Evolutionary conservation across 2,329 filamentous ascomycete species (phyloP).

Genomic region (Claviceps spartinae): DNA sequence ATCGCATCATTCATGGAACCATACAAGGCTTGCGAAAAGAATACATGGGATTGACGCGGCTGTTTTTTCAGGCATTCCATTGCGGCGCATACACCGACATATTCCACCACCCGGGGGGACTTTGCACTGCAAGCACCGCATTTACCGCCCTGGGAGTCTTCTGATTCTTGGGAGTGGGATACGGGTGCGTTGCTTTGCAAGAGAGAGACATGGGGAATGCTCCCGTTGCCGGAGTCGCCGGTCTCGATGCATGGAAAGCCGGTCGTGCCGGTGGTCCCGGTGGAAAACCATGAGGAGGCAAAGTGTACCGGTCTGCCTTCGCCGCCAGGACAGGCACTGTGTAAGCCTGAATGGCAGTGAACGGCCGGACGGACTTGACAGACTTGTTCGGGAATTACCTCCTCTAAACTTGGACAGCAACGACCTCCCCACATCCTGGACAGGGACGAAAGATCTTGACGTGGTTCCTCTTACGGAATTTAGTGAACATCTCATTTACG

Average conservation of each 20-base stretch:
- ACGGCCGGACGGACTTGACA: too few relatives aligned
- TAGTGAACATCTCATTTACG: too few relatives aligned
- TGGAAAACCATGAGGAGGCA: too few relatives aligned
- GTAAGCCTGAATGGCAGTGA: too few relatives aligned
- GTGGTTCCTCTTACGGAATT: too few relatives aligned
- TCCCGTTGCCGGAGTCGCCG: conserved; percentile 33
- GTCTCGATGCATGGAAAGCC: conserved; percentile 20
- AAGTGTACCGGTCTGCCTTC: conserved; percentile 16
- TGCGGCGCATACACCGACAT: conserved; percentile 30
- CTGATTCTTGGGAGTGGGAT: conserved; percentile 10
- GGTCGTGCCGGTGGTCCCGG: too few relatives aligned
- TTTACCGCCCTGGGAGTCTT: conserved; percentile 11
- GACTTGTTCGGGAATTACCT: too few relatives aligned
- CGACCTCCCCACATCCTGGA: too few relatives aligned
- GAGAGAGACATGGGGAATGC: conserved; percentile 29
- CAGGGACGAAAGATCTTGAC: too few relatives aligned
- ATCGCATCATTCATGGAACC: too few relatives aligned
- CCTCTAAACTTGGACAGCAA: too few relatives aligned
- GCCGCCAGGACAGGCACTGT: conserved; percentile 16
- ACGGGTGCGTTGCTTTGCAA: conserved; percentile 30
- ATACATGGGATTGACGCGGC: conserved; percentile 38
- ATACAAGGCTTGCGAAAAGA: too few relatives aligned
- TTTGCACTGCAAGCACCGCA: conserved; percentile 22
- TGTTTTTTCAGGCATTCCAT: conserved; percentile 29
- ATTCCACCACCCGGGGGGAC: conserved; percentile 27